Evolutionary conservation across 805 yeast species (phyloP), one percentile per base, ranked within the genome.

Genomic region (Yarrowia alimentaria): DNA sequence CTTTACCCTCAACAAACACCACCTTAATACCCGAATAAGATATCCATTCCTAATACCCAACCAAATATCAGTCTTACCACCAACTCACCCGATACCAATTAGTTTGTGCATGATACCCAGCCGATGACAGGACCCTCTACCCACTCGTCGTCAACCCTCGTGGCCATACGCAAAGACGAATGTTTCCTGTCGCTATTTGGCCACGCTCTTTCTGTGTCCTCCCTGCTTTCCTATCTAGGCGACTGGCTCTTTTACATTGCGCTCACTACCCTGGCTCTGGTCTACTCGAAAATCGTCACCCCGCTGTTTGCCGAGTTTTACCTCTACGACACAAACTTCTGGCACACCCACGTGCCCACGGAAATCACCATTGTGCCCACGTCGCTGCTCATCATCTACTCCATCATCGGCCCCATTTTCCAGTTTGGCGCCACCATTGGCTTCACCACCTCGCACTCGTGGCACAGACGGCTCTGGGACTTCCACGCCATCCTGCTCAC

Each of bases 81-180:
- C n/a, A n/a, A n/a, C n/a, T n/a, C n/a, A n/a, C n/a, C n/a, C n/a
- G n/a, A n/a, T n/a, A n/a, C n/a, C n/a, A n/a, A n/a, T n/a, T n/a
- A n/a, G n/a, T n/a, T n/a, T n/a, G n/a, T n/a, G n/a, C n/a, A n/a
- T n/a, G n/a, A n/a, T n/a, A n/a, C n/a, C n/a, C n/a, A n/a, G n/a
- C n/a, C 16, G 13, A 37, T 37, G 43, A 37, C 43, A 12, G n/a
- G n/a, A n/a, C 28, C 16, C 30, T 24, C 43, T 3, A 24, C 43
- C 3, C 30, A 24, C 8, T 24, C 42, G 19, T 22, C 42, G 12
- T 35, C 30, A 5, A 37, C 43, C 3, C 43, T 37, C 4, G 43
- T 37, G 30, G 43, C 43, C 10, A 24, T 37, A 25, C 43, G 43
- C 43, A 37, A 21, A 11, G 42, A 35, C 14, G 43, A 37, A 30